These are phyloP conservation scores for Phyllosticta ampelicida DNA, from an alignment of 2,329 filamentous ascomycete genomes.

Conservation along the genomic window DNA sequence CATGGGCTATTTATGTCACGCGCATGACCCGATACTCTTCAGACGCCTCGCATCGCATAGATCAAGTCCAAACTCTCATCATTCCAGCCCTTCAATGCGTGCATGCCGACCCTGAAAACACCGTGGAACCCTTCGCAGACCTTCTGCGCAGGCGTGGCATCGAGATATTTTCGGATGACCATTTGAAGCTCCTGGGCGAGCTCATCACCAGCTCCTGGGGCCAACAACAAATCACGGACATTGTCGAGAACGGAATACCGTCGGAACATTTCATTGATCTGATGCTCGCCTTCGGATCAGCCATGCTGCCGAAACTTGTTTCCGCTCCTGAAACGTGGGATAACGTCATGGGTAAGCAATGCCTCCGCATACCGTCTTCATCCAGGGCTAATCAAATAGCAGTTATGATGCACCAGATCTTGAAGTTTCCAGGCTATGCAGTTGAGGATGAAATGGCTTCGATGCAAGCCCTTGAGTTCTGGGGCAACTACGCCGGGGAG, in stretches of 20 bases:
- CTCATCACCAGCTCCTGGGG: slow-evolving; percentile 53
- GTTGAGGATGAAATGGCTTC: slow-evolving; percentile 67
- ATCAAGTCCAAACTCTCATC: slow-evolving; percentile 7
- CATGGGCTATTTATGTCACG: slow-evolving; percentile 9
- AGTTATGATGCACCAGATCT: slow-evolving; percentile 50
- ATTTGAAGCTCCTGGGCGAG: slow-evolving; percentile 37
- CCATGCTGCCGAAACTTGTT: slow-evolving; percentile 40
- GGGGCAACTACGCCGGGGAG: slow-evolving; percentile 65
- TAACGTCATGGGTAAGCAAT: slow-evolving; percentile 25
- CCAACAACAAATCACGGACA: slow-evolving; percentile 41
- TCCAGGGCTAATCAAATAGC: not conserved
- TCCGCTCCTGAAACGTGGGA: slow-evolving; percentile 19
- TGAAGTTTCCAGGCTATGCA: slow-evolving; percentile 55
- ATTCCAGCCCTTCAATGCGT: slow-evolving; percentile 18
- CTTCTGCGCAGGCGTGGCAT: slow-evolving; percentile 52
- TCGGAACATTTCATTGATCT: slow-evolving; percentile 57
- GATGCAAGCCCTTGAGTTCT: slow-evolving; percentile 61
- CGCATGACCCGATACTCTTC: not conserved
- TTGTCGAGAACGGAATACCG: slow-evolving; percentile 51
- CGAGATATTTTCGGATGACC: slow-evolving; percentile 47
- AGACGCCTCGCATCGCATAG: not conserved
- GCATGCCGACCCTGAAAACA: slow-evolving; percentile 29
- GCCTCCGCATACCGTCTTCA: not conserved
- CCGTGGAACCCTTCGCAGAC: slow-evolving; percentile 56
- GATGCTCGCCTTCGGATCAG: slow-evolving; percentile 58